Conservation (phyloP, 2,329 filamentous ascomycete species). For the Sclerotinia subarctica region DNA sequence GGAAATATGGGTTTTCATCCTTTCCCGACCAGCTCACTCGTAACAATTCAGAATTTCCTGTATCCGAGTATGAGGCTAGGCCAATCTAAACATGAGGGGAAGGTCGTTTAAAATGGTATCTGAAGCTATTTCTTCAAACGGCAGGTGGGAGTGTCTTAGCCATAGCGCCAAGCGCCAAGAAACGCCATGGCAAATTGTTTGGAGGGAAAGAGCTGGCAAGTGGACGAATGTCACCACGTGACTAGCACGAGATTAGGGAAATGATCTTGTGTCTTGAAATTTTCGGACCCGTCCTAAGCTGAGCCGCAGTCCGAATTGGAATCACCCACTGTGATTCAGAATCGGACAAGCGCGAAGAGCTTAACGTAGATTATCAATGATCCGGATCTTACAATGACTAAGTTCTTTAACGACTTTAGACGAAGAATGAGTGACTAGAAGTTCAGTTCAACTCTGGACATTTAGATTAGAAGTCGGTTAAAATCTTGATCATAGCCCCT, state of each 20-base stretch:
- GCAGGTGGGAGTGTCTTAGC: conserved; percentile 14
- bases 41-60: neutral
- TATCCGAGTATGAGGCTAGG: neutral
- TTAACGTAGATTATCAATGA: neutral
- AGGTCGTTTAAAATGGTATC: conserved; percentile 8
- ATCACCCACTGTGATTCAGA: neutral
- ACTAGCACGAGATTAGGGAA: no score
- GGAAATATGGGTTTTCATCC: neutral
- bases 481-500: neutral
- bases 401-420: neutral
- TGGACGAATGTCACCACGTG: neutral
- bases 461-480: neutral
- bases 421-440: neutral
- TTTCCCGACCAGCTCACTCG: neutral
- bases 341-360: neutral
- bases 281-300: neutral
- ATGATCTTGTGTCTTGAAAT: neutral
- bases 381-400: neutral
- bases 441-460: neutral
- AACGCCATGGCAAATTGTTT: neutral
- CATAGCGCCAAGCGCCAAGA: conserved; percentile 14
- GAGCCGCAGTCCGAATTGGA: neutral
- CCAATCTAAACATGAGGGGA: conserved; percentile 14
- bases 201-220: neutral
- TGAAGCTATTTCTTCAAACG: conserved; percentile 7